Conservation (phyloP, 208 protist genomes). For the Acanthamoeba culbertsoni region DNA sequence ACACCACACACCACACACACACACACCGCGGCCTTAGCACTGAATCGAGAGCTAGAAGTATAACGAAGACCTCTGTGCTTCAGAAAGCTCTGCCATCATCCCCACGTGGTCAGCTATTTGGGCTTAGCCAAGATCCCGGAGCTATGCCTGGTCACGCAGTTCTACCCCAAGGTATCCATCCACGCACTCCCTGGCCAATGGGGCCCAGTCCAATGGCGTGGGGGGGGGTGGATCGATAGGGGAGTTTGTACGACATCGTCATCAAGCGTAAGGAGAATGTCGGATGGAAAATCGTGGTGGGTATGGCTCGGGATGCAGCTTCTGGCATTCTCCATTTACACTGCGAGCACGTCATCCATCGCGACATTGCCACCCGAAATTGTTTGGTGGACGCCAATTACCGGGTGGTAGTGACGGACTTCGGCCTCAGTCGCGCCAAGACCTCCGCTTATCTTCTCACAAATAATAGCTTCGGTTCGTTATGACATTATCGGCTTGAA, state of each 20-base stretch:
- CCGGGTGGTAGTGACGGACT: slow-evolving; percentile 4
- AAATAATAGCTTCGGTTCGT: slow-evolving; percentile 32
- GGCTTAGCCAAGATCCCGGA: background rate
- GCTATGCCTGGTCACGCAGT: slow-evolving; percentile 16
- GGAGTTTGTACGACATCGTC: slow-evolving; percentile 26
- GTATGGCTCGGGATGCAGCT: background rate
- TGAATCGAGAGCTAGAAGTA: no score
- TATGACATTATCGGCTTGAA: no score
- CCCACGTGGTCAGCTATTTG: slow-evolving; percentile 12
- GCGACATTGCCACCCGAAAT: slow-evolving; percentile 12
- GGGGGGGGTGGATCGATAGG: background rate
- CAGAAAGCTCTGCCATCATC: slow-evolving; percentile 20
- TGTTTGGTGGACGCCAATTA: background rate
- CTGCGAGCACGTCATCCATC: slow-evolving; percentile 21
- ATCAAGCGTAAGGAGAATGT: background rate
- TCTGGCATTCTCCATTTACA: slow-evolving; percentile 9
- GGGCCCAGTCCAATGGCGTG: background rate
- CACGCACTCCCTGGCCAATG: background rate
- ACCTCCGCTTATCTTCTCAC: background rate
- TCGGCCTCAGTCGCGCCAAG: background rate
- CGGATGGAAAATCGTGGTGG: background rate
- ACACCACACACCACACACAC: no score
- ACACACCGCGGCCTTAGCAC: no score
- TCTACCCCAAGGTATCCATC: background rate
- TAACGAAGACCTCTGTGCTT: no score